phyloP scores from a whole-genome alignment of 208 protist genomes.

The Porcisia hertigi region DNA sequence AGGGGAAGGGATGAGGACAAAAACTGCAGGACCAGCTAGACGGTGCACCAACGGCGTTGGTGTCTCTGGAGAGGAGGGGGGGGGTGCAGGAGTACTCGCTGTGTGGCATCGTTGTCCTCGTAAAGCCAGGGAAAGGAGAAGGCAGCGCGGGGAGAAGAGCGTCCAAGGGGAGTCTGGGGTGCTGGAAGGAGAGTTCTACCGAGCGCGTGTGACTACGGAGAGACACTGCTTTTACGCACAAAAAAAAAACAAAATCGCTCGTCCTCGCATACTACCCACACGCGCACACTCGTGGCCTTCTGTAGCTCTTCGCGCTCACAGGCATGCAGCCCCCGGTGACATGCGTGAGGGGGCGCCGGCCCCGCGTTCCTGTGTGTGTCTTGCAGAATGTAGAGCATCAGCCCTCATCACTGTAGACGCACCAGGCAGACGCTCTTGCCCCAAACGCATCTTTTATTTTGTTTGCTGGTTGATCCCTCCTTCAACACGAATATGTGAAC shows the following conservation, averaged over 20 bases:
- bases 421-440: not conserved
- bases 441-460: not conserved
- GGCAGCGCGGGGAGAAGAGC: not conserved
- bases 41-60: not conserved
- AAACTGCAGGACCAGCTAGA: not conserved
- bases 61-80: not conserved
- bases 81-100: not conserved
- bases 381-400: not conserved
- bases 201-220: no score
- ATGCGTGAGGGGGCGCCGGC: not conserved
- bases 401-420: not conserved
- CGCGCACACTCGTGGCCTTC: not conserved
- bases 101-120: not conserved
- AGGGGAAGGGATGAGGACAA: not conserved
- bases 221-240: not conserved
- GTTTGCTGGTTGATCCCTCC: not conserved
- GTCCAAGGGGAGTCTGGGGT: not conserved
- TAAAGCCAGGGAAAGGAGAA: not conserved
- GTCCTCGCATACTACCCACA: not conserved
- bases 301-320: not conserved
- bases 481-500: not conserved
- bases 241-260: not conserved
- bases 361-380: not conserved
- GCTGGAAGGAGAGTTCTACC: no score
- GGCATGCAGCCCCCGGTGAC: not conserved